Evolutionary conservation across 169 alveolate genomes (phyloP).

Genomic region (Plasmodium relictum): DNA sequence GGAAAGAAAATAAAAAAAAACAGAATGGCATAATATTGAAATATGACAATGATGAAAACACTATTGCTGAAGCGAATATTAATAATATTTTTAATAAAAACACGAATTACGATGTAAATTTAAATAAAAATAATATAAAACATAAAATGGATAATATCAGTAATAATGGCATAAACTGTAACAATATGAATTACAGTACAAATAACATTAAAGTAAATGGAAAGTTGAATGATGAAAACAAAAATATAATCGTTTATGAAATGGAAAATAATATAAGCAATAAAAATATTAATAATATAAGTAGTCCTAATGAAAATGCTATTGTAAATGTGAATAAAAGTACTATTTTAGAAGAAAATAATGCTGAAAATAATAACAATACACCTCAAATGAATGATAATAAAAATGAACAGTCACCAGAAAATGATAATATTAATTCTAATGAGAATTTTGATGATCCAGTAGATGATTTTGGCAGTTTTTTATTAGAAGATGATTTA

Average conservation of each 20-base stretch:
- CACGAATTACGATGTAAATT: neutral
- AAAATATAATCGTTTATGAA: neutral
- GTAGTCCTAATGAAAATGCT: neutral
- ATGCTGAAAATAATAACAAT: neutral
- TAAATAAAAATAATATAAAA: neutral
- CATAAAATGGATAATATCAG: neutral
- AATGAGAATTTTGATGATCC: constrained; percentile 16
- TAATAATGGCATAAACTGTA: neutral
- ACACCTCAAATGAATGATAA: neutral
- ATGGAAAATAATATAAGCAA: neutral
- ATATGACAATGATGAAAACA: neutral
- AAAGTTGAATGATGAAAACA: too few relatives aligned
- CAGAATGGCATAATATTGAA: too few relatives aligned
- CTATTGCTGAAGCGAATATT: neutral
- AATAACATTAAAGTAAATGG: neutral
- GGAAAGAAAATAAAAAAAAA: too few relatives aligned
- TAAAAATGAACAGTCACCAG: neutral
- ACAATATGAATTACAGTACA: neutral
- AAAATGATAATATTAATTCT: constrained; percentile 1
- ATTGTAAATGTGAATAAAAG: neutral
- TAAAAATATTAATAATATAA: neutral
- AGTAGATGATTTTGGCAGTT: constrained; percentile 45
- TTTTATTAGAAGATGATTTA: constrained; percentile 51
- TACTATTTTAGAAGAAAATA: constrained; percentile 1
- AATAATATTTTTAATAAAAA: neutral